A percentile compares a stretch with the other conserved stretches of the same genome.
phyloP scores from a whole-genome alignment of 1,284 basidiomycete genomes.

The Lentinus polychrous region DNA sequence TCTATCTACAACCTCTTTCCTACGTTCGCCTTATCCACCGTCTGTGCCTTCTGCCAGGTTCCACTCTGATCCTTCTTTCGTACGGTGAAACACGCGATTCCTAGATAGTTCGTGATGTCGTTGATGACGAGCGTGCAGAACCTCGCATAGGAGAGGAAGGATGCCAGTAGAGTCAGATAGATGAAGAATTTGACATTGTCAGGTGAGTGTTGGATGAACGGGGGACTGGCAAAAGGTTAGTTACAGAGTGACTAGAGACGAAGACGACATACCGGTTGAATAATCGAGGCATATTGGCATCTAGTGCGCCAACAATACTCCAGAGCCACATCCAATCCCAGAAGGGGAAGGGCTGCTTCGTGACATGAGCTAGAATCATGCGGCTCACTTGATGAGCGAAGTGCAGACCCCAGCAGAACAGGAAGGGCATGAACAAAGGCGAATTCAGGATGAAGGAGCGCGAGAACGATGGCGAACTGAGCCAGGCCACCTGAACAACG shows the following conservation, averaged over 20 bases:
- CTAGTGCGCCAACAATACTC: conserved; percentile 72
- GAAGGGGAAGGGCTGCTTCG: conserved; percentile 76
- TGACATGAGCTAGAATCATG: conserved; percentile 93
- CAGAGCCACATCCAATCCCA: conserved; percentile 88
- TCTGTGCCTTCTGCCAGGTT: conserved; percentile 50
- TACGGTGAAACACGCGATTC: conserved; percentile 88
- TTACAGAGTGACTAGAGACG: background rate
- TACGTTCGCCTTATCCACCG: conserved; percentile 20
- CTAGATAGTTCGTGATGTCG: conserved; percentile 83
- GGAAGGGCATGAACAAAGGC: conserved; percentile 77
- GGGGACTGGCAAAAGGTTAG: conserved; percentile 33
- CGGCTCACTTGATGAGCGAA: conserved; percentile 85
- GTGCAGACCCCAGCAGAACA: conserved; percentile 85
- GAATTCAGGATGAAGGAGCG: conserved; percentile 54
- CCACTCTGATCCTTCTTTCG: conserved; percentile 73
- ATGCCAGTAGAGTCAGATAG: conserved; percentile 59
- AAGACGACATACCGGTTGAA: conserved; percentile 51
- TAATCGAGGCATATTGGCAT: conserved; percentile 73
- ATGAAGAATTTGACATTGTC: conserved; percentile 60
- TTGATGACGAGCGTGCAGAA: conserved; percentile 79
- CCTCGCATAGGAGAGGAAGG: conserved; percentile 67
- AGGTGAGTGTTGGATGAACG: conserved; percentile 63
- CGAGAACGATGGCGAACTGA: conserved; percentile 57
- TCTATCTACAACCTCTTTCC: background rate
- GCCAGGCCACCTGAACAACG: conserved; percentile 73